Evolutionary conservation across 2,329 filamentous ascomycete genomes (phyloP).

Genomic region (Calonectria pteridis): DNA sequence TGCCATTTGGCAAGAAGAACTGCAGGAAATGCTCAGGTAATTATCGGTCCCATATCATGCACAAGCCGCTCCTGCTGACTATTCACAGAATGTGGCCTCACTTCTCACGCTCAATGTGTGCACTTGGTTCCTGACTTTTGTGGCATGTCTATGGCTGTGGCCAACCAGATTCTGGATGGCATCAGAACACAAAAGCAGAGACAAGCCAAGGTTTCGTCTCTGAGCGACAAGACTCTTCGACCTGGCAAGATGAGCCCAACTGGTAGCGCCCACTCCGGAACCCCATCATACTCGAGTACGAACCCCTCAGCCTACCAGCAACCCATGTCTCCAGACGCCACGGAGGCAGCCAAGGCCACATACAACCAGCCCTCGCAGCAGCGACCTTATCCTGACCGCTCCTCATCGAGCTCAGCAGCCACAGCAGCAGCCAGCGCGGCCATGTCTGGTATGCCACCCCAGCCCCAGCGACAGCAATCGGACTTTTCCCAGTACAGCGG

Average conservation of each 20-base stretch:
- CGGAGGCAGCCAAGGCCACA: constrained; percentile 74
- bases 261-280: constrained; percentile 48
- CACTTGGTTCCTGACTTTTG: constrained; percentile 99
- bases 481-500: constrained; percentile 51
- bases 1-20: constrained; percentile 95
- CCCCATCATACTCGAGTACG: constrained; percentile 52
- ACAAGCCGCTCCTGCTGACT: constrained; percentile 35
- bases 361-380: constrained; percentile 69
- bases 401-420: constrained; percentile 66
- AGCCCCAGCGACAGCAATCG: constrained; percentile 48
- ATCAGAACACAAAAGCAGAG: constrained; percentile 82
- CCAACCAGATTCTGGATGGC: constrained; percentile 91
- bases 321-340: constrained; percentile 60
- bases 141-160: constrained; percentile 98
- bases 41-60: constrained; percentile 35
- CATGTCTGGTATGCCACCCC: constrained; percentile 63
- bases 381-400: constrained; percentile 64
- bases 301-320: constrained; percentile 38
- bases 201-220: constrained; percentile 67
- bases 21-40: constrained; percentile 90
- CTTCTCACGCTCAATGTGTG: constrained; percentile 90
- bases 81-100: constrained; percentile 84
- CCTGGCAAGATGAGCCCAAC: constrained; percentile 60
- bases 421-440: constrained; percentile 69
- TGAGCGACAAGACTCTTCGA: constrained; percentile 77